Base-by-base conservation (phyloP, 2,329 filamentous ascomycete species). In the Fusarium incarnatum region DNA sequence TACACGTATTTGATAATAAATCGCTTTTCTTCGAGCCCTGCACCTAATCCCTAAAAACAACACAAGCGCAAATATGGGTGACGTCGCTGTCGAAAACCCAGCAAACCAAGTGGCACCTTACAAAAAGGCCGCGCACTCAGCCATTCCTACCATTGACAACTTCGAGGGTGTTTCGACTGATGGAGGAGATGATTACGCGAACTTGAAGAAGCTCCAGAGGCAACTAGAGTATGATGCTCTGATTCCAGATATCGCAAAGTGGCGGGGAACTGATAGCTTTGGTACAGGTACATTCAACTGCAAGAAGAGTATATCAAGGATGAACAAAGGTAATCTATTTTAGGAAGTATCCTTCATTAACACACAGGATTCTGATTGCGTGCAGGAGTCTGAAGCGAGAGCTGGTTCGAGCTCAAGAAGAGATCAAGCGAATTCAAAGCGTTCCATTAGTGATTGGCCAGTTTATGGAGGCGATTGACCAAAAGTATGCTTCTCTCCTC, bases 271-370 rank as follows among this genome's bases (percentile, higher is more conserved):
- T 73, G 45, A 71, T 70, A 64, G 59, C 54, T 44, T 78, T 82
- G 60, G 34, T 60, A 71, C 75, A 94, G 91, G 81, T 93, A 97
- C 82, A 97, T 98, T 80, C 94, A 98, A 83, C 88, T 99, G 76
- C 96, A 99, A 84, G 96, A 99, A 83, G 96, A 99, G 81, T 99
- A 99, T 83, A 99, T 99, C 89, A 99, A 99, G 85, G 96, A 99
- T 89, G 96, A 99, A 86, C 96, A 99, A 85, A 91, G 93, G 92
- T 92, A 82, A 58, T 79, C 65, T 41, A 56, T 40, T 12, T 15
- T 8, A 20, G 15, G 46, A 10, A 3, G 18, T 37, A 12, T 22
- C 7, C 3, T n/a, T 22, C 8, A 1, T 9, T 6, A 12, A 16
- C 11, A 16, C 11, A 15, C 18, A 41, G 10, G 9, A 25, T 52